phyloP scores from a whole-genome alignment of 129 eudicot species.

The Pittosporum tobira region DNA sequence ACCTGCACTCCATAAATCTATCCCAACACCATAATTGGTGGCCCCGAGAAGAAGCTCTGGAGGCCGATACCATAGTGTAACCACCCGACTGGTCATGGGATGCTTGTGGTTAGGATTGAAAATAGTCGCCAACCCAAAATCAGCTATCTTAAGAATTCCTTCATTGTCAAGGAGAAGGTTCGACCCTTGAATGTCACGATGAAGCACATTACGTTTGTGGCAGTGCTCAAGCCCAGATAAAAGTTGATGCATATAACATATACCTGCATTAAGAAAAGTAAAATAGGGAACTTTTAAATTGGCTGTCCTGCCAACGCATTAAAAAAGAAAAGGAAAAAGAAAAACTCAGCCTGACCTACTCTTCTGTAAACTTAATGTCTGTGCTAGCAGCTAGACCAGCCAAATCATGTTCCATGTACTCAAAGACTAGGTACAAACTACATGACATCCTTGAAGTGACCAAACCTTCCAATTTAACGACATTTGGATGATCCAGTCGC shows the following conservation, averaged over 20 bases:
- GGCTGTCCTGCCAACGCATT: too few relatives aligned
- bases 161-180: conserved; percentile 72
- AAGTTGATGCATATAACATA: conserved; percentile 76
- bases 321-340: neutral
- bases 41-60: too few relatives aligned
- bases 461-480: conserved; percentile 66
- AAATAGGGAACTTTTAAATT: too few relatives aligned
- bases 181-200: conserved; percentile 87
- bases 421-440: too few relatives aligned
- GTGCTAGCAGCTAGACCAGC: conserved; percentile 73
- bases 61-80: conserved; percentile 85
- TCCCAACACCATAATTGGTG: conserved; percentile 69
- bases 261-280: conserved; percentile 49
- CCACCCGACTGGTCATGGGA: conserved; percentile 81
- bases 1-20: conserved; percentile 89
- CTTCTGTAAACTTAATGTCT: conserved; percentile 61
- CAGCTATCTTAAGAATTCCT: too few relatives aligned
- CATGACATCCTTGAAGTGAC: too few relatives aligned
- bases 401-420: too few relatives aligned
- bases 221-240: conserved; percentile 83
- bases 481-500: conserved; percentile 79
- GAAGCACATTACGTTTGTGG: conserved; percentile 69
- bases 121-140: conserved; percentile 68
- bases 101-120: conserved; percentile 61
- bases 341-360: conserved; percentile 44